Base-by-base conservation (phyloP, 177 flowering plant genomes). In the Vitis hybrid region DNA sequence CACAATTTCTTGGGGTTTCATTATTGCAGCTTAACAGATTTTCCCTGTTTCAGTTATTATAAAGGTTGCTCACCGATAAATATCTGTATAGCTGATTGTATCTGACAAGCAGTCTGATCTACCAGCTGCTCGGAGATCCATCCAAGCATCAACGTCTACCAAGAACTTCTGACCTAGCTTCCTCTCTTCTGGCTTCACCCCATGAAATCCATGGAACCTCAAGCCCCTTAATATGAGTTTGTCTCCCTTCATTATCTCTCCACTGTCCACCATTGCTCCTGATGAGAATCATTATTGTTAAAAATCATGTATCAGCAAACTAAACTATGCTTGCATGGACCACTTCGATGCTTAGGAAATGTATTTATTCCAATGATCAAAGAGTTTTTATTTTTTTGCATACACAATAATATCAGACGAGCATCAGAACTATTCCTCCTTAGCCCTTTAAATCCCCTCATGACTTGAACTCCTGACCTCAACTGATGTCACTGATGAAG, bases 171-270 rank as follows among this genome's bases (percentile, higher is more conserved):
- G 99, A 60, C 99, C 99, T 60, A 92, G 77, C 31, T 71, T 82
- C 70, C 70, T 89, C 69, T 94, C 99, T 77, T 90, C 97, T 20
- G 71, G 75, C 64, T 86, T 85, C 53, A 89, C 98, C 19, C 99
- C 99, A 77, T 93, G 99, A 81, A 66, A 92, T 1, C 97, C 99
- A 80, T 94, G 97, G 74, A 94, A 93, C 78, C 69, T 86, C 78
- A 92, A 76, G 3, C 98, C 99, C 77, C 89, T 86, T n/a, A 94
- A 48, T 16, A 92, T 78, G n/a, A 94, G 97, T 70, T 90, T 94
- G 77, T 94, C 99, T n/a, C 94, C 97, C 62, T 66, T 84, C 6
- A 59, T 12, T 15, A 81, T 33, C 2, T 64, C 77, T 14, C 51
- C 76, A 63, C 59, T 74, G 56, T 72, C 87, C 89, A 84, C 78